Evolutionary conservation across 176 grass and related monocot species (phyloP).

Genomic region (Ensete glaucum): DNA sequence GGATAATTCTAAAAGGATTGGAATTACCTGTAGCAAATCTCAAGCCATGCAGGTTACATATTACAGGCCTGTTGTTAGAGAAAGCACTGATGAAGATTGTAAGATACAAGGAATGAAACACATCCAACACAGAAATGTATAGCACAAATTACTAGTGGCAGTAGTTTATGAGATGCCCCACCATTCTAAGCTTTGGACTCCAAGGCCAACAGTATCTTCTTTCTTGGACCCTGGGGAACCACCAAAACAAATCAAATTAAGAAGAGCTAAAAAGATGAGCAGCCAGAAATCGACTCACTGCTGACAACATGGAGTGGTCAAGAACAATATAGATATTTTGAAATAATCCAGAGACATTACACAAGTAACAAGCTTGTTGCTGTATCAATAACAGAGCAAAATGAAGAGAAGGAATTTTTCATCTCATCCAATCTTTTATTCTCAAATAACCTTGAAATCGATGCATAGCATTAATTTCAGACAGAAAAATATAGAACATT

Average conservation of each 20-base stretch:
- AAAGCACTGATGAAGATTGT: neutral
- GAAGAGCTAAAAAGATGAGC: neutral
- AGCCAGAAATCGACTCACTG: neutral
- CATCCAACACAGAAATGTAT: neutral
- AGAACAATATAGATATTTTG: conserved; percentile 6
- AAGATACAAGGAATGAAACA: neutral
- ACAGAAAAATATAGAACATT: neutral
- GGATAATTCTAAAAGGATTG: too few species aligned
- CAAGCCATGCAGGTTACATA: too few species aligned
- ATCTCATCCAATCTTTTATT: too few species aligned
- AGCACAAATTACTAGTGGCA: neutral
- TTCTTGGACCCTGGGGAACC: conserved; percentile 83
- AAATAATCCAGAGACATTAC: neutral
- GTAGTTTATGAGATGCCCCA: neutral
- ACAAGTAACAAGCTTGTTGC: too few species aligned
- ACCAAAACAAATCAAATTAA: neutral
- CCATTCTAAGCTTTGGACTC: conserved; percentile 53
- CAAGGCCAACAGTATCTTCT: conserved; percentile 91
- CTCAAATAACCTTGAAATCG: neutral
- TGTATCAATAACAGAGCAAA: too few species aligned
- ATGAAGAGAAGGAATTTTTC: too few species aligned
- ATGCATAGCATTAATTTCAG: neutral
- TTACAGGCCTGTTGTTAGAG: neutral
- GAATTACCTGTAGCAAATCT: neutral
- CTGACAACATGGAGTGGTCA: neutral